Evolutionary conservation across 176 grass and related monocot species (phyloP).

Genomic region (Oryza brachyantha): DNA sequence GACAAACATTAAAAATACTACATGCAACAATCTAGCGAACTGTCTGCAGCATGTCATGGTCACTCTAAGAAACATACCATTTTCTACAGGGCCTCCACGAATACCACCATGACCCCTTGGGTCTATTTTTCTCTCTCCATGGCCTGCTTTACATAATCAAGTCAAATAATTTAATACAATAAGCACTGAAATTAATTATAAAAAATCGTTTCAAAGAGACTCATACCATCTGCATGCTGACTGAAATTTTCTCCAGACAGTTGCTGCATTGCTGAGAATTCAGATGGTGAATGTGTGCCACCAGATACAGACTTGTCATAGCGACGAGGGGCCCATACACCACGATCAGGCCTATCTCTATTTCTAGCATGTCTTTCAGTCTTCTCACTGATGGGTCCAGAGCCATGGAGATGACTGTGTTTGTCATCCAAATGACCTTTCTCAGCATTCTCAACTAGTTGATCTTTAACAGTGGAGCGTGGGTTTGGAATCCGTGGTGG

Average conservation of each 20-base stretch:
- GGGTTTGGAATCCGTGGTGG: slow-evolving; percentile 51
- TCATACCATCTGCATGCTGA: slow-evolving; percentile 57
- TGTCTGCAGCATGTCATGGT: not conserved
- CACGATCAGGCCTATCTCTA: slow-evolving; percentile 87
- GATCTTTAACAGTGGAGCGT: slow-evolving; percentile 46
- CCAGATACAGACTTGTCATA: slow-evolving; percentile 57
- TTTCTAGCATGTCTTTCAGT: slow-evolving; percentile 69
- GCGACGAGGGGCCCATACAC: slow-evolving; percentile 81
- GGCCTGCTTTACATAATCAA: slow-evolving; percentile 30
- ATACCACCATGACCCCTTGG: slow-evolving; percentile 55
- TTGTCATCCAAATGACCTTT: slow-evolving; percentile 67
- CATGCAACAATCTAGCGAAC: not conserved
- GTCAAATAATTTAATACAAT: slow-evolving; percentile 29
- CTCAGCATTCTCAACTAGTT: slow-evolving; percentile 62
- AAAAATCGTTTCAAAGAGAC: not conserved
- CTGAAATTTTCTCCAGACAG: slow-evolving; percentile 50
- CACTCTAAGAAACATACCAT: slow-evolving; percentile 52
- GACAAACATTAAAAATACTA: not conserved
- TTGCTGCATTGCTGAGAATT: slow-evolving; percentile 29
- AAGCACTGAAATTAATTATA: not conserved
- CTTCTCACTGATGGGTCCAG: slow-evolving; percentile 52
- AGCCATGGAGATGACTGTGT: slow-evolving; percentile 44
- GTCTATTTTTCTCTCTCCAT: slow-evolving; percentile 78
- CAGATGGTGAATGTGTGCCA: slow-evolving; percentile 39
- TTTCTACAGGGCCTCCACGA: slow-evolving; percentile 55